Conservation (phyloP, 495 filamentous ascomycete genomes). For the Diplogelasinospora grovesii region DNA sequence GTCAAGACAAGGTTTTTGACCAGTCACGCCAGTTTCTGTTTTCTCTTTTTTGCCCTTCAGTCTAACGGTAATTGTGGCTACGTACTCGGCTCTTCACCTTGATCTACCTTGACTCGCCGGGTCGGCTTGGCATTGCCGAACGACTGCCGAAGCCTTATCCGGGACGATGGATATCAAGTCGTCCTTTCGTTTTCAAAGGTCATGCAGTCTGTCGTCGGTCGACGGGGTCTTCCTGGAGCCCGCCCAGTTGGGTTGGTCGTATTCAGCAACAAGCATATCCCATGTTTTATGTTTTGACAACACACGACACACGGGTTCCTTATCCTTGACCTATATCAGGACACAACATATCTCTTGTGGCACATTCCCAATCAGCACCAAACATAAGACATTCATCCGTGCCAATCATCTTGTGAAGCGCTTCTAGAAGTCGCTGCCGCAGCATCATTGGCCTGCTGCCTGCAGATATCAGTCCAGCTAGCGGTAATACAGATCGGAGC, state of each 20-base stretch:
- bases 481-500: no score
- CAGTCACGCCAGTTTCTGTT: no score
- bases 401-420: conserved; percentile 13
- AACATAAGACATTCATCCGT: conserved; percentile 18
- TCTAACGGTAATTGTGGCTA: neutral
- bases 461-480: no score
- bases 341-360: conserved; percentile 1
- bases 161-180: no score
- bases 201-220: neutral
- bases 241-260: neutral
- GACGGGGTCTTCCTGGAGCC: neutral
- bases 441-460: neutral
- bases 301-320: conserved; percentile 1
- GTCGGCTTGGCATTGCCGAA: no score
- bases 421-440: neutral
- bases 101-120: no score
- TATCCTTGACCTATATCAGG: conserved; percentile 13
- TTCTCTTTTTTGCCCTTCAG: neutral
- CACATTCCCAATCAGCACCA: conserved; percentile 14
- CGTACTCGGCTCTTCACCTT: neutral
- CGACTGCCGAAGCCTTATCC: no score
- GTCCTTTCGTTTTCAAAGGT: neutral
- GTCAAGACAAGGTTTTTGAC: no score
- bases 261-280: neutral
- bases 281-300: neutral